Base-by-base conservation (phyloP, 2,329 filamentous ascomycete genomes). In the Aspergillus sp. region DNA sequence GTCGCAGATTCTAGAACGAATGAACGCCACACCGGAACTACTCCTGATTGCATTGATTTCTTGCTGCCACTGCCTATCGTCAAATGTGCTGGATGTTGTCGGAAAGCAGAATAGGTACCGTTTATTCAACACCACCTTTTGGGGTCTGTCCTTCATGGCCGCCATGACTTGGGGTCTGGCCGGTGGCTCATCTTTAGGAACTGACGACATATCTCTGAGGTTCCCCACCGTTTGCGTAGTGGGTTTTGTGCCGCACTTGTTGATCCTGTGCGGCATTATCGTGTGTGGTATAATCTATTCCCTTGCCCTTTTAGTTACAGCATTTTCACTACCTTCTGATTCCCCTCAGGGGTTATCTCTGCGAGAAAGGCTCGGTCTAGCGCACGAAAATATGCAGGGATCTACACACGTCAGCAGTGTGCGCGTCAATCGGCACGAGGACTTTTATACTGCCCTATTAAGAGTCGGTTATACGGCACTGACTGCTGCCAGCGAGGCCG, bases 151-250 rank as follows among this genome's bases (percentile, higher is more conserved):
- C 69, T 98, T 96, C 74, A 96, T 98, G 91, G 83, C 83, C 43
- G 90, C 91, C 38, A 93, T 98, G 66, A 79, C 90, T 3, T 92
- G 90, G 86, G 93, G 91, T 65, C 87, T 92, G 38, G 72, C 87
- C 41, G 76, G 75, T 57, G 73, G 79, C 19, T 79, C 79, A 13
- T 75, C 80, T n/a, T 65, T 79, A n/a, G 75, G 75, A 49, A 77
- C 76, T 30, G 79, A 78, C 66, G 77, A 67, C 57, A 90, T 91
- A 4, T 82, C 97, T 11, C 82, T 97, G 47, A 87, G 92, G 63
- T 97, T 96, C 67, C 95, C 95, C 3, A 97, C 93, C 0, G 93
- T 98, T 46, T 97, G 92, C 71, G 93, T 98, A 61, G 90, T 98
- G 31, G 92, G 94, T 0, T 97, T 98, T 74, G 90, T 98, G 41